These are phyloP conservation scores for Gynostemma pentaphyllum DNA, from an alignment of 306 rosid species.

Conservation along the genomic window DNA sequence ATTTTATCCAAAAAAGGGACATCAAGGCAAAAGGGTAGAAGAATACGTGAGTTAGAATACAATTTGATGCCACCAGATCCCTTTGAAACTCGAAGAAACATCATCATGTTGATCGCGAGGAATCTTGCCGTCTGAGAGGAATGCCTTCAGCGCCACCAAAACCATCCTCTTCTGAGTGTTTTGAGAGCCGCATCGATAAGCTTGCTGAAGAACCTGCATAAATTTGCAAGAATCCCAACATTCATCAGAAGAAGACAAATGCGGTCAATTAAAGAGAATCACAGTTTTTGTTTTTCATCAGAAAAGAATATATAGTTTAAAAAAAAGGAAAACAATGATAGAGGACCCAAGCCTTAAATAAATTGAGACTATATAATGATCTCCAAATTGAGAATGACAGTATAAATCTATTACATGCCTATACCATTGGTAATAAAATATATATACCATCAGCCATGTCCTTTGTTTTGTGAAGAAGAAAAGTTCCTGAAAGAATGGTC, in stretches of 20 bases:
- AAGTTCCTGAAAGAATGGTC: conserved; percentile 97
- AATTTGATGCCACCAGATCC: background rate
- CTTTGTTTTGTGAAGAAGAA: conserved; percentile 98
- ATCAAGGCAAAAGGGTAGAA: conserved; percentile 1
- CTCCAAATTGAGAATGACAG: background rate
- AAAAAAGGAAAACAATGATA: background rate
- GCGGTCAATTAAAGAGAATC: background rate
- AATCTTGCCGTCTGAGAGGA: conserved; percentile 90
- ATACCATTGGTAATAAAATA: background rate
- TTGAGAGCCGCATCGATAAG: conserved; percentile 39
- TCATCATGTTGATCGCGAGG: conserved; percentile 37
- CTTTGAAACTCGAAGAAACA: conserved; percentile 6
- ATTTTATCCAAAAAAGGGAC: conserved; percentile 4
- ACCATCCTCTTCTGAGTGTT: conserved; percentile 74
- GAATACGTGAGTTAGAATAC: conserved; percentile 4
- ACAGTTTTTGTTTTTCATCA: background rate
- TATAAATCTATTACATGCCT: background rate
- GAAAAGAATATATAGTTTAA: too few relatives aligned
- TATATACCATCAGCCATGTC: conserved; percentile 81
- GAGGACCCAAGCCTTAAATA: background rate
- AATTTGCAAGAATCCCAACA: background rate
- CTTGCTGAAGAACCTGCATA: conserved; percentile 37
- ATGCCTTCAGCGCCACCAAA: conserved; percentile 59
- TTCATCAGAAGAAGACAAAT: background rate
- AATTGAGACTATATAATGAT: background rate